Evolutionary conservation across 768 basidiomycete genomes (phyloP).

Genomic region (Phallus indusiatus): DNA sequence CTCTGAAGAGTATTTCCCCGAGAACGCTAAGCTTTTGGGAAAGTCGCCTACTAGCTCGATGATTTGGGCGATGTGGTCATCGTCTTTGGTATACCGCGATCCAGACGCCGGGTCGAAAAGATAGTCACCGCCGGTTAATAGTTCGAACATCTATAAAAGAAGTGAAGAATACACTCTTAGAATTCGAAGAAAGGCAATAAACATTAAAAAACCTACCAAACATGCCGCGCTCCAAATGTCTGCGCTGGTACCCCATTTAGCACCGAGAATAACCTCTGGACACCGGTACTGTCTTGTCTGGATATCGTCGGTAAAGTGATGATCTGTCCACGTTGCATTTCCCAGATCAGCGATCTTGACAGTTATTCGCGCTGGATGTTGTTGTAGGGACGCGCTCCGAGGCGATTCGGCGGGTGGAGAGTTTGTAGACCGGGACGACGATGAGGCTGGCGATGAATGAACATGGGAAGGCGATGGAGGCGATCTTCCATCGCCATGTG

Average conservation of each 20-base stretch:
- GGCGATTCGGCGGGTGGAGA: background rate
- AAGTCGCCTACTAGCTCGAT: constrained; percentile 93
- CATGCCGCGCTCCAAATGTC: constrained; percentile 97
- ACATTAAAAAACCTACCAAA: constrained; percentile 74
- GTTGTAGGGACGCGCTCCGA: background rate
- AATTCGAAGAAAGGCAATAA: too few relatives aligned
- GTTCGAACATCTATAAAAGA: constrained; percentile 96
- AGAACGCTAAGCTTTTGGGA: constrained; percentile 71
- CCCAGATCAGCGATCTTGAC: constrained; percentile 99
- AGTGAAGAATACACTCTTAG: too few relatives aligned
- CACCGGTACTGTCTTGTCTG: constrained; percentile 96
- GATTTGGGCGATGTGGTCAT: constrained; percentile 96
- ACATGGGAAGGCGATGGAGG: background rate
- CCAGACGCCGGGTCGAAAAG: constrained; percentile 96
- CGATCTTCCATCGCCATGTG: constrained; percentile 12
- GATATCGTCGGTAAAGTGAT: constrained; percentile 98
- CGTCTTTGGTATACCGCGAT: constrained; percentile 91
- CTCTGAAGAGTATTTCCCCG: constrained; percentile 88
- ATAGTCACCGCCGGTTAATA: constrained; percentile 95
- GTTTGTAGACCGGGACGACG: constrained; percentile 19
- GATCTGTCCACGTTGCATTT: constrained; percentile 87
- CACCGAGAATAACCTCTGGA: constrained; percentile 95
- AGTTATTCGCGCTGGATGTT: constrained; percentile 51
- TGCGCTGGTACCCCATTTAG: constrained; percentile 90
- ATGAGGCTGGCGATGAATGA: constrained; percentile 18